Base-by-base conservation (phyloP, 1,284 basidiomycete species). In the Microstroma glucosiphilum region DNA sequence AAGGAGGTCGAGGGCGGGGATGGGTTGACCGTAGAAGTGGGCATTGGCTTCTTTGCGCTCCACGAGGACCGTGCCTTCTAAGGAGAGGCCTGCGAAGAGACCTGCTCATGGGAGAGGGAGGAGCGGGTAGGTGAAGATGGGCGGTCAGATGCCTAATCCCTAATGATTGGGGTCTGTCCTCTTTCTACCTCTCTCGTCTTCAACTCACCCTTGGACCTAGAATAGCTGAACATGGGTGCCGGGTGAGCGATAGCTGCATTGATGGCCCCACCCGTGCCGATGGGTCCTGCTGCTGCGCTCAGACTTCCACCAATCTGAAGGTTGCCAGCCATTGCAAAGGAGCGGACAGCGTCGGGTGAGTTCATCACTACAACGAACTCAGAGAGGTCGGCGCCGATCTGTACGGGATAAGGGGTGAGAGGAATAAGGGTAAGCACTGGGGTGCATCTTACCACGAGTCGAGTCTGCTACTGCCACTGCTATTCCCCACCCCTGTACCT, bases 181-280 rank as follows among this genome's bases (percentile, higher is more conserved):
- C 30, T 37, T 9, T 3, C 30, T 9, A 9, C 9, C 30, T 37
- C 30, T 37, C 30, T 9, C 9, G 4, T 37, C 30, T 37, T 37
- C 30, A 37, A 37, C 30, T 55, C 49, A 92, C 30, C 30, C 82
- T 92, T 93, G 12, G 89, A 92, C 80, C 93, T 90, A 21, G 89
- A 92, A 81, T 97, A 97, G 69, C 90, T 91, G 82, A 96, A 98
- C 88, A 97, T 92, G 0, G 93, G 93, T 12, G 94, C 88, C 15
- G 54, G 54, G 80, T 94, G 91, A 19, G 90, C 88, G 55, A 98
- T 82, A 9, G 87, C 88, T 0, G 91, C 87, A 72, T 93, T 88
- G 8, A 96, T 86, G 62, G 90, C 89, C 0, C 90, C 94, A 11
- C 96, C 96, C 0, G 93, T 96, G 0, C 94, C 96, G 67, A 97